Base-by-base conservation (phyloP, 1,284 basidiomycete species). In the Cystobasidiaceae sp. region DNA sequence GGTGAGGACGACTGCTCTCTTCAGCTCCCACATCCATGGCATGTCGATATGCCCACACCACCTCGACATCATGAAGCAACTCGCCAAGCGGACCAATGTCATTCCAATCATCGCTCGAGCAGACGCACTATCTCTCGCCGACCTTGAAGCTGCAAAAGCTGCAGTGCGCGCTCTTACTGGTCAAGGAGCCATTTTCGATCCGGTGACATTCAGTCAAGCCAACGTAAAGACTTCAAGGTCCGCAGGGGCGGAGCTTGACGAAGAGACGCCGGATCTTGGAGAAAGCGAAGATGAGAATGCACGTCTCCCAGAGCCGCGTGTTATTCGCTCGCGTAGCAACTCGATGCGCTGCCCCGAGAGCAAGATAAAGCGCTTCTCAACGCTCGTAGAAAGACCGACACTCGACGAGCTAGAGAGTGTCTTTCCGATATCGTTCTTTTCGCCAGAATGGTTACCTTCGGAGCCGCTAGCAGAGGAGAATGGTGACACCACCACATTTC, bases 61-160 rank as follows among this genome's bases (percentile, higher is more conserved):
- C 21, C 17, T 28, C 4, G 2, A 17, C n/a, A 27, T 46, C n/a
- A 58, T 58, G 11, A n/a, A 46, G n/a, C 55, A 58, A 28, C 39
- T 58, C 9, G 39, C 19, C 11, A 58, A 58, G 55, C 39, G 55
- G 32, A 27, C 45, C 3, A 58, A 58, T 46, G 27, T 58, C 30
- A 45, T 58, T n/a, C 55, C 55, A 7, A 21, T 58, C 39, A 45
- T 58, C 8, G 55, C 55, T 7, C 37, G 37, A 30, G 55, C 55
- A 1, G 55, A 58, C 41, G 55, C 43, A 33, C 3, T 58, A 11
- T 15, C 55, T 7, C 21, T 58, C 17, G 9, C 55, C 6, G 25
- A 58, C 15, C 17, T 46, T 11, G 41, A 27, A 6, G 15, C 6
- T 1, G 51, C 33, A 25, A 55, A 55, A 25, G 13, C 33, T 5